These are phyloP conservation scores for Kickxella alabastrina DNA, from an alignment of 192 early-diverging fungal species.

Conservation along the genomic window DNA sequence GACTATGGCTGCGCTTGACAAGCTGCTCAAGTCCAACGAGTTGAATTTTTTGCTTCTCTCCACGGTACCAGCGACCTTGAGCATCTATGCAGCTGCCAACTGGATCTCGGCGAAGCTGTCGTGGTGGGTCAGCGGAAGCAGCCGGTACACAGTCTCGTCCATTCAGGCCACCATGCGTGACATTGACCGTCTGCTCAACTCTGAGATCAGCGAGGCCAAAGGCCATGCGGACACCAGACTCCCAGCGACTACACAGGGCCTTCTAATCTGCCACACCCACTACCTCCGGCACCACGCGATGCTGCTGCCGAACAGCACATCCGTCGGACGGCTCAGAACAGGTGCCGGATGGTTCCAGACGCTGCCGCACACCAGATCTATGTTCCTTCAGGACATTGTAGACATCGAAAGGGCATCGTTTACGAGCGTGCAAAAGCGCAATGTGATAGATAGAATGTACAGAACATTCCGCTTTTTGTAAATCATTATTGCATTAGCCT, in stretches of 20 bases:
- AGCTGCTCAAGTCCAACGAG: slow-evolving; percentile 89
- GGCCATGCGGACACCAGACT: neutral
- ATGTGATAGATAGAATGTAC: slow-evolving; percentile 61
- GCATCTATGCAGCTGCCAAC: slow-evolving; percentile 51
- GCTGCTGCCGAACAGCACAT: slow-evolving; percentile 26
- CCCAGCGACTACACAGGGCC: slow-evolving; percentile 18
- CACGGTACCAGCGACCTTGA: slow-evolving; percentile 65
- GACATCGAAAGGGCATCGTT: slow-evolving; percentile 66
- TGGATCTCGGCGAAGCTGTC: slow-evolving; percentile 38
- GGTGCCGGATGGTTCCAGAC: slow-evolving; percentile 34
- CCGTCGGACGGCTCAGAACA: slow-evolving; percentile 14
- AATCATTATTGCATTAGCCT: no score
- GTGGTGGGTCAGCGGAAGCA: slow-evolving; percentile 37
- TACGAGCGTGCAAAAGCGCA: slow-evolving; percentile 52
- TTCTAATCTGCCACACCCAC: slow-evolving; percentile 48
- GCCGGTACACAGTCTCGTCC: slow-evolving; percentile 39
- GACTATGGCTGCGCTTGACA: slow-evolving; percentile 88
- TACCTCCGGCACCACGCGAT: slow-evolving; percentile 59
- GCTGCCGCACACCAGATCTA: slow-evolving; percentile 51
- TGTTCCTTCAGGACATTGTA: slow-evolving; percentile 74
- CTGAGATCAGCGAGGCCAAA: slow-evolving; percentile 9
- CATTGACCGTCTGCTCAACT: slow-evolving; percentile 59
- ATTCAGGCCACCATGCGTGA: slow-evolving; percentile 56
- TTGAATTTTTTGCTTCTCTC: slow-evolving; percentile 92
- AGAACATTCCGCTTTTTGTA: slow-evolving; percentile 61